phyloP scores from a whole-genome alignment of 805 yeast species.

The Candida berthetii region DNA sequence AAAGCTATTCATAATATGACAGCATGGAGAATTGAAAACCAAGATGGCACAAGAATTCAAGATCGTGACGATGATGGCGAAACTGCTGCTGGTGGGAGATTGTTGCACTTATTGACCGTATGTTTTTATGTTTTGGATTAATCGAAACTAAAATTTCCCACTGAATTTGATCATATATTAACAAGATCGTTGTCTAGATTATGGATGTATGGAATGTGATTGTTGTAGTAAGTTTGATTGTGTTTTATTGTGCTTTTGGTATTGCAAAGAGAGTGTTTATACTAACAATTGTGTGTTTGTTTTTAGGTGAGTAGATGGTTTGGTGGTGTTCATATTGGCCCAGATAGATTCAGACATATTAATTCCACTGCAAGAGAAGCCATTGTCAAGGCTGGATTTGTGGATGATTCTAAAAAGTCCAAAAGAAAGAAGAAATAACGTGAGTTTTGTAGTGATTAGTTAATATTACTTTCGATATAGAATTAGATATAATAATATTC shows the following conservation, averaged over 20 bases:
- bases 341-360: slow-evolving; percentile 91
- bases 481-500: background rate
- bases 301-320: slow-evolving; percentile 74
- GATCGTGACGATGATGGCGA: slow-evolving; percentile 98
- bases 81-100: slow-evolving; percentile 87
- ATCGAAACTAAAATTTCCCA: too few relatives aligned
- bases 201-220: slow-evolving; percentile 82
- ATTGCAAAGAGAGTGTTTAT: too few relatives aligned
- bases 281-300: too few relatives aligned
- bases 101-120: slow-evolving; percentile 65
- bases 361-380: slow-evolving; percentile 87
- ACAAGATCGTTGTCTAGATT: slow-evolving; percentile 18
- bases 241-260: background rate
- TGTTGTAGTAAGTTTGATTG: slow-evolving; percentile 43
- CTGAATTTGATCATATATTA: background rate
- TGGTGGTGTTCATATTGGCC: slow-evolving; percentile 88
- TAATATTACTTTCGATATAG: too few relatives aligned
- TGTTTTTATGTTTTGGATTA: background rate
- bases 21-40: slow-evolving; percentile 70
- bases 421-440: slow-evolving; percentile 21
- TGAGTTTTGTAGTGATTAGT: too few relatives aligned
- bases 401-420: slow-evolving; percentile 14
- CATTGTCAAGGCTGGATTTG: slow-evolving; percentile 56
- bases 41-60: slow-evolving; percentile 50
- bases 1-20: slow-evolving; percentile 77